Evolutionary conservation across 1,284 basidiomycete genomes (phyloP).

Genomic region (Microbotryum saponariae): DNA sequence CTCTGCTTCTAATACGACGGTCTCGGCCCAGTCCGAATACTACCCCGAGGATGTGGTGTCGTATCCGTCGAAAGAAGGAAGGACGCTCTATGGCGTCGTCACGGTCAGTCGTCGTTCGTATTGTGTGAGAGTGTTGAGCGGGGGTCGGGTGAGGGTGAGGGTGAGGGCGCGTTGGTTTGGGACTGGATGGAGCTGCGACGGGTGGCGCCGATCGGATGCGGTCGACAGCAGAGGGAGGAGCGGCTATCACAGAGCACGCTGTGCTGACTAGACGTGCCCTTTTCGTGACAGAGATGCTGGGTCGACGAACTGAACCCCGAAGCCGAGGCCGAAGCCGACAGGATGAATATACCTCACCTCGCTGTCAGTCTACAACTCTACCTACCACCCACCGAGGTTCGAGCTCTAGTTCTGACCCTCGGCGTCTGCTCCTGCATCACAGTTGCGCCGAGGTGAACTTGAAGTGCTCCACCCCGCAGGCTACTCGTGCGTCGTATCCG

Average conservation of each 20-base stretch:
- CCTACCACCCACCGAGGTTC: too few relatives aligned
- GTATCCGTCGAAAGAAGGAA: background rate
- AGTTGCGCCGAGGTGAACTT: conserved; percentile 44
- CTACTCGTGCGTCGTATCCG: conserved; percentile 33
- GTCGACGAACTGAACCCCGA: conserved; percentile 29
- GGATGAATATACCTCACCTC: conserved; percentile 17
- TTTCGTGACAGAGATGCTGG: conserved; percentile 22
- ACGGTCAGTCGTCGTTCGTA: conserved; percentile 11
- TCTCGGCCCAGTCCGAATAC: too few relatives aligned
- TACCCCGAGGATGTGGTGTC: conserved; percentile 26
- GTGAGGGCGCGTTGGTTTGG: too few relatives aligned
- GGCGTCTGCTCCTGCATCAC: background rate
- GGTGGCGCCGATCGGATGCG: too few relatives aligned
- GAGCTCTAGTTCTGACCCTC: background rate
- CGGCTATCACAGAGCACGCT: too few relatives aligned
- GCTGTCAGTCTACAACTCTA: conserved; percentile 11
- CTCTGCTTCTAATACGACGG: too few relatives aligned
- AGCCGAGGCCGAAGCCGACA: conserved; percentile 5
- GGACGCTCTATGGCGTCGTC: conserved; percentile 8
- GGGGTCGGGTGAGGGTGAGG: too few relatives aligned
- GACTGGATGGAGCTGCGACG: too few relatives aligned
- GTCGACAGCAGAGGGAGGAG: too few relatives aligned
- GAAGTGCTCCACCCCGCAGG: conserved; percentile 48
- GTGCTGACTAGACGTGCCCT: too few relatives aligned
- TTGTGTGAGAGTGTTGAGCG: too few relatives aligned